Conservation (phyloP, 1,284 basidiomycete species). For the Cutaneotrichosporon arboriforme region DNA sequence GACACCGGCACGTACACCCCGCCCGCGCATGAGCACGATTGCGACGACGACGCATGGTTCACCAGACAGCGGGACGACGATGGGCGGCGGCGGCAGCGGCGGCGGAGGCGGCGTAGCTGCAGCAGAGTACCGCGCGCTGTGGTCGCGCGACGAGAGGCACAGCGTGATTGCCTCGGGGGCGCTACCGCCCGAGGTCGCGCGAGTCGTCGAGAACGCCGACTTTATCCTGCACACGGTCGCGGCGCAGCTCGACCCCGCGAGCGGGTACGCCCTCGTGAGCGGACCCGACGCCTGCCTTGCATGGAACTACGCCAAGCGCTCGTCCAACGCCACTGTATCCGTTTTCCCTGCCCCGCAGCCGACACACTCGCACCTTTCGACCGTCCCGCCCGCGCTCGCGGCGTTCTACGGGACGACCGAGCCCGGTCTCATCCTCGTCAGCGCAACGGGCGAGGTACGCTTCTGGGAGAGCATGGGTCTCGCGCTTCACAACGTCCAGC, state of each 20-base stretch:
- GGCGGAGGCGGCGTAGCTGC: background rate
- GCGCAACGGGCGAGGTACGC: constrained; percentile 42
- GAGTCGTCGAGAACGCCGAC: constrained; percentile 33
- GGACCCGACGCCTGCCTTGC: constrained; percentile 38
- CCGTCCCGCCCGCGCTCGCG: constrained; percentile 32
- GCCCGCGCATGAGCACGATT: background rate
- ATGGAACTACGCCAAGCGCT: constrained; percentile 49
- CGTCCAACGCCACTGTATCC: constrained; percentile 40
- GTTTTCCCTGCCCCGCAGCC: constrained; percentile 36
- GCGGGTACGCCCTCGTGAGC: constrained; percentile 47
- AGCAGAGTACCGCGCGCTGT: constrained; percentile 23
- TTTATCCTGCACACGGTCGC: constrained; percentile 39
- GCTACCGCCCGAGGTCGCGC: constrained; percentile 35
- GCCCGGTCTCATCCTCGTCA: constrained; percentile 48
- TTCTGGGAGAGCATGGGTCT: constrained; percentile 48
- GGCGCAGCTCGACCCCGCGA: constrained; percentile 38
- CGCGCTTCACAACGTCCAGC: constrained; percentile 42
- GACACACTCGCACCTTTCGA: constrained; percentile 22
- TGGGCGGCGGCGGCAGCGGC: background rate
- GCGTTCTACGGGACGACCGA: constrained; percentile 38
- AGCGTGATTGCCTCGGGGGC: constrained; percentile 24
- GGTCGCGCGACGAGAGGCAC: constrained; percentile 35
- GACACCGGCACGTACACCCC: background rate
- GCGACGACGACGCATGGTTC: background rate
- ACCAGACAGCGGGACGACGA: background rate